These are phyloP conservation scores for Termitomyces sp. DNA, from an alignment of 768 basidiomycete genomes.

Conservation along the genomic window DNA sequence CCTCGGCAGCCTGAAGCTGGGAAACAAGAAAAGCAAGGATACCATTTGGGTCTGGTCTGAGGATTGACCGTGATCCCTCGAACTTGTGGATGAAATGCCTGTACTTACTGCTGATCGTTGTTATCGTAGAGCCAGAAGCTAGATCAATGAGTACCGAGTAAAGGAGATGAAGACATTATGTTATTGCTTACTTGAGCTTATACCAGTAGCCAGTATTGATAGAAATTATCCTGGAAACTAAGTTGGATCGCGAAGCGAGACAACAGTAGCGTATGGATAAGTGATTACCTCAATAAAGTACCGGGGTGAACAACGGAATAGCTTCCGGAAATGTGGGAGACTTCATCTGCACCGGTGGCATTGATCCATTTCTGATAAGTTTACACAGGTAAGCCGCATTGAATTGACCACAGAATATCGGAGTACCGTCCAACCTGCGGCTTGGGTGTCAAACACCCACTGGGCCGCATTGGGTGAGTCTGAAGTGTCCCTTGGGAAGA, in stretches of 20 bases:
- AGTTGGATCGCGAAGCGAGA: not conserved
- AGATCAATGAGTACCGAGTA: too few species aligned
- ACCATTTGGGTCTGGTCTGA: constrained; percentile 52
- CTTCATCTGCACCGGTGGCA: constrained; percentile 33
- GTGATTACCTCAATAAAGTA: constrained; percentile 41
- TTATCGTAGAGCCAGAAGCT: constrained; percentile 62
- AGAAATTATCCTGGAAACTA: constrained; percentile 43
- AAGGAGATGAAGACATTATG: not conserved
- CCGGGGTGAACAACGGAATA: constrained; percentile 45
- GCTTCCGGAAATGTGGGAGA: constrained; percentile 46
- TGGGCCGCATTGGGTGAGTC: constrained; percentile 31
- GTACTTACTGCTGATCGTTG: constrained; percentile 36
- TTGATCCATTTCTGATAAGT: constrained; percentile 41
- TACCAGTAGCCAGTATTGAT: constrained; percentile 62
- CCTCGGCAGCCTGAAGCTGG: constrained; percentile 55
- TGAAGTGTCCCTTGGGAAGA: constrained; percentile 47
- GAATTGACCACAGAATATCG: not conserved
- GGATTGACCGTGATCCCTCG: not conserved
- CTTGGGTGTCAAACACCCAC: constrained; percentile 54
- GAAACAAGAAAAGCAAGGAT: constrained; percentile 48
- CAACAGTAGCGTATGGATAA: not conserved
- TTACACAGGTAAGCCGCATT: not conserved
- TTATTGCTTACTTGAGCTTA: constrained; percentile 39
- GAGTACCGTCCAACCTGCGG: constrained; percentile 42
- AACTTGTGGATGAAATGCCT: not conserved